phyloP scores from a whole-genome alignment of 2,329 filamentous ascomycete genomes.

The Microsporum audouinii region DNA sequence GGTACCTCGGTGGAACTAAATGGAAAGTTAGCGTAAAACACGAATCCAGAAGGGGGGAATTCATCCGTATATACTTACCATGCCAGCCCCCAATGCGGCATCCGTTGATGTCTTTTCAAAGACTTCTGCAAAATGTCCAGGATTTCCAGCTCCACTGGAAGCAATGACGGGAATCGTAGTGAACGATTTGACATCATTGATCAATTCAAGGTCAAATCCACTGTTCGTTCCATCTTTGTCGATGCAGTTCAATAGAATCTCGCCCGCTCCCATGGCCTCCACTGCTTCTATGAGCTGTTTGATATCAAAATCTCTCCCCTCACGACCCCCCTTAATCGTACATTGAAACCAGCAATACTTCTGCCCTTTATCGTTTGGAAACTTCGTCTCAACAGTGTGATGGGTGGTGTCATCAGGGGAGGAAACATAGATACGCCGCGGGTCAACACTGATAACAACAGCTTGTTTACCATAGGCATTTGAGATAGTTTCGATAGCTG shows the following conservation, averaged over 20 bases:
- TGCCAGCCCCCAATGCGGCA: slow-evolving; percentile 86
- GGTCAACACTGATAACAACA: slow-evolving; percentile 90
- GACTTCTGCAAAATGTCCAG: slow-evolving; percentile 79
- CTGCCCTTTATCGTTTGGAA: slow-evolving; percentile 64
- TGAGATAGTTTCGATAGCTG: slow-evolving; percentile 92
- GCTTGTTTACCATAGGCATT: slow-evolving; percentile 90
- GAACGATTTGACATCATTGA: slow-evolving; percentile 74
- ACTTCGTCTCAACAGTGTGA: slow-evolving; percentile 61
- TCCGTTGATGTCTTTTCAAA: slow-evolving; percentile 78
- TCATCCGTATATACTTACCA: slow-evolving; percentile 43
- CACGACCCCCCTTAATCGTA: slow-evolving; percentile 88
- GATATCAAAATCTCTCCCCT: slow-evolving; percentile 88
- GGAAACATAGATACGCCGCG: slow-evolving; percentile 74
- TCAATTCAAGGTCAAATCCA: slow-evolving; percentile 88
- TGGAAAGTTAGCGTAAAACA: slow-evolving; percentile 9
- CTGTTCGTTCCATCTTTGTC: slow-evolving; percentile 91
- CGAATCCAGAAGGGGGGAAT: background rate
- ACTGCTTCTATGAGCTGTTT: slow-evolving; percentile 78
- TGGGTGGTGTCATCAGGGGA: slow-evolving; percentile 58
- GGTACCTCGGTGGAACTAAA: slow-evolving; percentile 77
- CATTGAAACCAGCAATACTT: slow-evolving; percentile 91
- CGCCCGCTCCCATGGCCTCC: slow-evolving; percentile 88
- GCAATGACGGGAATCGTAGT: slow-evolving; percentile 91
- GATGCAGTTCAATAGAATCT: slow-evolving; percentile 94
- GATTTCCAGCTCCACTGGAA: slow-evolving; percentile 80